Conservation (phyloP, 305 asterid genomes). For the Coffea humblotiana region DNA sequence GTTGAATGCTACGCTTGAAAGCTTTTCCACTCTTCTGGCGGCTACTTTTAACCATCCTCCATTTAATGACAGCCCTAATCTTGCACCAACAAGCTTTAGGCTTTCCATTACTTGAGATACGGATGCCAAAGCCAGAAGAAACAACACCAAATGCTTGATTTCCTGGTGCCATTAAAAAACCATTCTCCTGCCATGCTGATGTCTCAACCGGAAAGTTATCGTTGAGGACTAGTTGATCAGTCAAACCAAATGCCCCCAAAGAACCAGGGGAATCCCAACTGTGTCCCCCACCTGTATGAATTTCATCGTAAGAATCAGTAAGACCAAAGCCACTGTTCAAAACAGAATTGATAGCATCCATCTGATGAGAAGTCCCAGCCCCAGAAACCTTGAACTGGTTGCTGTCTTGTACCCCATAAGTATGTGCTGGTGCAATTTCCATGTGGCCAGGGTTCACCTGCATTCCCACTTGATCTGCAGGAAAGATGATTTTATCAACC, state of each 20-base stretch:
- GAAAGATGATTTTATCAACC: not conserved
- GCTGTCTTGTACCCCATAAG: slow-evolving; percentile 32
- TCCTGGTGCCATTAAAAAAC: slow-evolving; percentile 34
- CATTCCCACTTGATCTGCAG: slow-evolving; percentile 43
- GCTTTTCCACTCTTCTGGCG: slow-evolving; percentile 39
- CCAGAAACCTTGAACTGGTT: slow-evolving; percentile 32
- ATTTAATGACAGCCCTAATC: slow-evolving; percentile 73
- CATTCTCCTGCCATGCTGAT: slow-evolving; percentile 47
- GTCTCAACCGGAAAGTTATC: slow-evolving; percentile 46
- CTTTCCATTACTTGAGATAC: slow-evolving; percentile 39
- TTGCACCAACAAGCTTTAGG: slow-evolving; percentile 75
- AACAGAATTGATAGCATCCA: slow-evolving; percentile 37
- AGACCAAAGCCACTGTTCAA: slow-evolving; percentile 40
- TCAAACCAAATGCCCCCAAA: slow-evolving; percentile 31
- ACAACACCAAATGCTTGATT: slow-evolving; percentile 34
- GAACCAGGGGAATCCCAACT: slow-evolving; percentile 36
- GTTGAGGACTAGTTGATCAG: slow-evolving; percentile 35
- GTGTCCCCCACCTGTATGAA: slow-evolving; percentile 34
- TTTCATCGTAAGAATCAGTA: slow-evolving; percentile 37
- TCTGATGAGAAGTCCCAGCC: slow-evolving; percentile 43
- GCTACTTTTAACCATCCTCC: slow-evolving; percentile 68
- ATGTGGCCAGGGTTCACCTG: slow-evolving; percentile 31
- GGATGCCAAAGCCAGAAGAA: slow-evolving; percentile 44
- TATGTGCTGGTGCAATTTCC: slow-evolving; percentile 29
- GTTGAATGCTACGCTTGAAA: slow-evolving; percentile 20